These are phyloP conservation scores for Populus hybrid DNA, from an alignment of 441 rosid species.

Conservation along the genomic window DNA sequence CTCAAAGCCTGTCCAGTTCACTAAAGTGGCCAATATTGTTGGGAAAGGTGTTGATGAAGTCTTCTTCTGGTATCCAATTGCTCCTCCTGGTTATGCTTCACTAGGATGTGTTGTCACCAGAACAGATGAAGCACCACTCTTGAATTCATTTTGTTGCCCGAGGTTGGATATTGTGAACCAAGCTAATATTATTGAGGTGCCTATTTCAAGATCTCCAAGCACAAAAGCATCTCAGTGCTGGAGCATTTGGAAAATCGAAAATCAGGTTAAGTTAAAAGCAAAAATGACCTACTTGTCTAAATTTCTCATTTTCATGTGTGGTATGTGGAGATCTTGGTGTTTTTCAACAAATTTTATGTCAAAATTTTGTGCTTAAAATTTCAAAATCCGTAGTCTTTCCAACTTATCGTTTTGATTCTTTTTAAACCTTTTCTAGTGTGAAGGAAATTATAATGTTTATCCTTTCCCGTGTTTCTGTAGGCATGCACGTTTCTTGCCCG, in stretches of 20 bases:
- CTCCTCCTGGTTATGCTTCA: slow-evolving; percentile 96
- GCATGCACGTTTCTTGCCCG: slow-evolving; percentile 98
- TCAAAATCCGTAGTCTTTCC: not conserved
- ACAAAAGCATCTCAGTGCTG: slow-evolving; percentile 82
- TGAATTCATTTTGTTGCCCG: slow-evolving; percentile 82
- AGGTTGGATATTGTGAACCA: slow-evolving; percentile 93
- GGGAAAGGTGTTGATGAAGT: slow-evolving; percentile 93
- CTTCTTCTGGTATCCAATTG: slow-evolving; percentile 97
- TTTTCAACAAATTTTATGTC: slow-evolving; percentile 5
- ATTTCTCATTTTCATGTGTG: not conserved
- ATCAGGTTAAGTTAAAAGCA: slow-evolving; percentile 63
- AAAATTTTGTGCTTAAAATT: not conserved
- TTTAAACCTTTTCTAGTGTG: slow-evolving; percentile 15
- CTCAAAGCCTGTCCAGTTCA: slow-evolving; percentile 89
- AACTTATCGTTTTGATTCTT: slow-evolving; percentile 7
- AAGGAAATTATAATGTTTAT: slow-evolving; percentile 11
- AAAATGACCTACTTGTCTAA: slow-evolving; percentile 9
- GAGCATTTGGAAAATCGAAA: slow-evolving; percentile 99
- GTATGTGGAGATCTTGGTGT: not conserved
- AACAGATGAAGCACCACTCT: slow-evolving; percentile 68
- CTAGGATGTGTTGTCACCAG: slow-evolving; percentile 88
- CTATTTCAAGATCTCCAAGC: slow-evolving; percentile 77
- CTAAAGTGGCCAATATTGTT: slow-evolving; percentile 77
- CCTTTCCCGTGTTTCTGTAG: slow-evolving; percentile 42
- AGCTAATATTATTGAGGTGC: slow-evolving; percentile 70